Evolutionary conservation across 129 eudicot species (phyloP).

Genomic region (Helichrysum umbraculigerum): DNA sequence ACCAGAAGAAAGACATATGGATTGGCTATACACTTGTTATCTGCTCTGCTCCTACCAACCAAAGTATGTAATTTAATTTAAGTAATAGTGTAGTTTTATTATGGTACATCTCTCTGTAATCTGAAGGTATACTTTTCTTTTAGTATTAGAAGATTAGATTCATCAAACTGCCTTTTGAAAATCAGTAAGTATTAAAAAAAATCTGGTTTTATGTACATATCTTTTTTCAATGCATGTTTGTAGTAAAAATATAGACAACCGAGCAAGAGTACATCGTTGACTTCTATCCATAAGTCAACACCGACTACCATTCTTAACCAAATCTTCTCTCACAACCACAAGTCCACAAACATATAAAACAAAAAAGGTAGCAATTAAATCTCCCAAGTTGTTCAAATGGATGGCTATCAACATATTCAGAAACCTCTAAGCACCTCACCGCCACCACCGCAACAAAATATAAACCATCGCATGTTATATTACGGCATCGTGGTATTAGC

Average conservation of each 20-base stretch:
- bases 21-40: neutral
- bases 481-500: conserved; percentile 71
- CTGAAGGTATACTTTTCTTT: neutral
- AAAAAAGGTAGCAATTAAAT: too few relatives aligned
- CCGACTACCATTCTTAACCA: neutral
- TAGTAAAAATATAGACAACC: too few relatives aligned
- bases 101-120: neutral
- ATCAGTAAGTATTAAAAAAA: too few relatives aligned
- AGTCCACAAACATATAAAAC: neutral
- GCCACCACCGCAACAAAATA: conserved; percentile 16
- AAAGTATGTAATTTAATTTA: too few relatives aligned
- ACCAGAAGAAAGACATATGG: neutral
- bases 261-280: neutral
- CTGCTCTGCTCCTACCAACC: neutral
- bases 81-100: neutral
- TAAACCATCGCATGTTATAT: conserved; percentile 50
- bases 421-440: conserved; percentile 19
- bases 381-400: conserved; percentile 6
- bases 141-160: neutral
- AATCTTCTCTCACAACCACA: neutral
- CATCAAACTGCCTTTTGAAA: too few relatives aligned
- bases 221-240: too few relatives aligned
- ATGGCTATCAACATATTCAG: conserved; percentile 13
- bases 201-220: too few relatives aligned
- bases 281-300: neutral